These are phyloP conservation scores for Castanea mollissima DNA, from an alignment of 306 rosid genomes.

Conservation along the genomic window DNA sequence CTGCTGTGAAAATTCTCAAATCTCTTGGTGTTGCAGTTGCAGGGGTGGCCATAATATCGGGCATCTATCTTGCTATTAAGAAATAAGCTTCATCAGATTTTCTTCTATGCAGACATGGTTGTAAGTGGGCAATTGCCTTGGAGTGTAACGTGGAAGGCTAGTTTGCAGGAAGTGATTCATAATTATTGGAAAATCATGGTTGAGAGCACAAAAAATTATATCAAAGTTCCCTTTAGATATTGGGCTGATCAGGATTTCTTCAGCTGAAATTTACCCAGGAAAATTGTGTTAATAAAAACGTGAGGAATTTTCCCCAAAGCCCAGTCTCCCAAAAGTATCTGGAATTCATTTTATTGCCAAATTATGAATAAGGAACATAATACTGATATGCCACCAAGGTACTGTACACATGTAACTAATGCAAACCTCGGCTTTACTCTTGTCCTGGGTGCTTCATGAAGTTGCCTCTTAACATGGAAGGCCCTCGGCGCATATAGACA, in stretches of 20 bases:
- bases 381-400: background rate
- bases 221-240: background rate
- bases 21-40: constrained; percentile 60
- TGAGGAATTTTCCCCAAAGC: background rate
- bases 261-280: background rate
- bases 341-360: background rate
- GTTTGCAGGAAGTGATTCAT: background rate
- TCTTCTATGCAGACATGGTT: background rate
- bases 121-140: background rate
- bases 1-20: constrained; percentile 44
- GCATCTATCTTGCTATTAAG: constrained; percentile 67
- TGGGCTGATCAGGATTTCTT: background rate
- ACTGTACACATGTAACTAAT: background rate
- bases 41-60: constrained; percentile 72
- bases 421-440: background rate
- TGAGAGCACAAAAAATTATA: background rate
- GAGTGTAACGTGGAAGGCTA: background rate
- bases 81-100: constrained; percentile 36
- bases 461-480: background rate
- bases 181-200: background rate
- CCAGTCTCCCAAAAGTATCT: background rate
- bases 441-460: background rate
- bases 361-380: background rate
- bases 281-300: background rate
- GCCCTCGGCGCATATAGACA: too few relatives aligned